Evolutionary conservation across 805 yeast species (phyloP).

Genomic region (Pichia membranifaciens): DNA sequence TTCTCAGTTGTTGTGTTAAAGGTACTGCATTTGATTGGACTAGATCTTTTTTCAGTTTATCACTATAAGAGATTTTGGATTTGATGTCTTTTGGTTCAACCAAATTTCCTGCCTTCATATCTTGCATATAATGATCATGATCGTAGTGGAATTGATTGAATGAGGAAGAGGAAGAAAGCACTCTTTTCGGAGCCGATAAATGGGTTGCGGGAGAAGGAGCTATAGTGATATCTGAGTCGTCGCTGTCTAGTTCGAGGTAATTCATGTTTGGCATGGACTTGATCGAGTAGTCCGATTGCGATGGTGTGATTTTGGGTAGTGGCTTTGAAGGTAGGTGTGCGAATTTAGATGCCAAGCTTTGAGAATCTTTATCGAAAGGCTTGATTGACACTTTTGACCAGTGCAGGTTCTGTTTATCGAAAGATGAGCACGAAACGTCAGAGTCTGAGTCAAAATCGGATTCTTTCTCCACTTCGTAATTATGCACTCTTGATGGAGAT

Average conservation of each 20-base stretch:
- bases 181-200: not conserved
- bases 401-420: not conserved
- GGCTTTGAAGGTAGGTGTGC: conserved; percentile 22
- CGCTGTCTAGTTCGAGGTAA: conserved; percentile 1
- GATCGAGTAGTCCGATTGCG: conserved; percentile 29
- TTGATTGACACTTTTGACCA: conserved; percentile 1
- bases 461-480: conserved; percentile 17
- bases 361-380: conserved; percentile 3
- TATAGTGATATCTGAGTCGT: conserved; percentile 26
- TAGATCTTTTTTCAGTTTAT: conserved; percentile 17
- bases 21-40: conserved; percentile 1
- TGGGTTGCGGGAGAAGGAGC: conserved; percentile 22
- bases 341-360: not conserved
- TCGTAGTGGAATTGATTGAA: conserved; percentile 19
- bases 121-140: conserved; percentile 27
- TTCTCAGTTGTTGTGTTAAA: conserved; percentile 1
- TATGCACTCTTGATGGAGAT: conserved; percentile 33
- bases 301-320: conserved; percentile 33
- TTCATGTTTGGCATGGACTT: conserved; percentile 26
- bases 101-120: conserved; percentile 19
- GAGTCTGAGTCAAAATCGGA: conserved; percentile 3
- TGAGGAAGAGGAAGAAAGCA: conserved; percentile 13
- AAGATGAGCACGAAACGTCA: not conserved
- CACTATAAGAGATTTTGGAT: conserved; percentile 9
- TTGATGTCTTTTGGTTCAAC: conserved; percentile 18